These are phyloP conservation scores for Rhododendron ovatum DNA, from an alignment of 148 eudicot species.

Conservation along the genomic window DNA sequence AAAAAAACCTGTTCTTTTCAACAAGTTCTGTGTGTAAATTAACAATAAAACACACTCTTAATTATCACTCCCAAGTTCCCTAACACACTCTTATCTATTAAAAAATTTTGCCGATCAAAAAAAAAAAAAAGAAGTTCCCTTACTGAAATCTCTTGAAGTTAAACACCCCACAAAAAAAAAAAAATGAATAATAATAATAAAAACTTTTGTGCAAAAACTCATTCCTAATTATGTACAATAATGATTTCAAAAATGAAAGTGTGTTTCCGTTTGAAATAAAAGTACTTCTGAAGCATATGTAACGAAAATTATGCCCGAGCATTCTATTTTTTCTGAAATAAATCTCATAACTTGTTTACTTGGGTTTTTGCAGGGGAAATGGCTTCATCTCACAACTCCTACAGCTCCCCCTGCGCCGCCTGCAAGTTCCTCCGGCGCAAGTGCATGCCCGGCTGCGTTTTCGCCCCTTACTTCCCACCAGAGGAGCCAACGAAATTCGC, in stretches of 20 bases:
- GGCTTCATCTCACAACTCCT: constrained; percentile 62
- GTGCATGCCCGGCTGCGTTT: constrained; percentile 80
- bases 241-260: not conserved
- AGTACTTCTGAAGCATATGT: not conserved
- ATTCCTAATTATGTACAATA: not conserved
- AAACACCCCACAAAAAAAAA: not conserved
- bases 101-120: too few species aligned
- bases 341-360: not conserved
- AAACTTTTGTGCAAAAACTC: not conserved
- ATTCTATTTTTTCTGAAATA: not conserved
- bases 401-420: constrained; percentile 85
- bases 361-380: constrained; percentile 21
- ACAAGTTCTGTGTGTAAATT: not conserved
- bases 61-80: not conserved
- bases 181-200: too few species aligned
- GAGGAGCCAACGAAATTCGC: constrained; percentile 84
- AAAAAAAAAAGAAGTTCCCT: not conserved
- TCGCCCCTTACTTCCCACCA: constrained; percentile 79
- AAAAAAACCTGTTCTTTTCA: not conserved
- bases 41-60: not conserved
- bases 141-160: not conserved
- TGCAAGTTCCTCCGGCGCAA: constrained; percentile 86
- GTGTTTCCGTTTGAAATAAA: not conserved
- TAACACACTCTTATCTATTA: not conserved
- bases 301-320: not conserved